phyloP scores from a whole-genome alignment of 805 yeast species.

The Nakazawaea molendinolei region DNA sequence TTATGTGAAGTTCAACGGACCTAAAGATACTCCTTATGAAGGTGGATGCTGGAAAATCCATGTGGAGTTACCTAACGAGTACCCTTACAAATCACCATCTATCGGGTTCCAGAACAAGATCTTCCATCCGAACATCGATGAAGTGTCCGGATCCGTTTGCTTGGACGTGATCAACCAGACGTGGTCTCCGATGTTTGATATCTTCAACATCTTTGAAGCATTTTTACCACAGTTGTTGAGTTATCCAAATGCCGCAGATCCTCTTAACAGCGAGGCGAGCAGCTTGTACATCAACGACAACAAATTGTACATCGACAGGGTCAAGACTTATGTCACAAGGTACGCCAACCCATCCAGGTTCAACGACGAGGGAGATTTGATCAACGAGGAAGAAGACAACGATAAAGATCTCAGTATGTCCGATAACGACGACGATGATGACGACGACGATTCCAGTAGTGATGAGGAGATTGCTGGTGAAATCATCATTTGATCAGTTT shows the following conservation, averaged over 20 bases:
- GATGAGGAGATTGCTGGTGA: conserved; percentile 28
- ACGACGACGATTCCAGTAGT: conserved; percentile 22
- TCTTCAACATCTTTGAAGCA: conserved; percentile 84
- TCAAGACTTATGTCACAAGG: conserved; percentile 63
- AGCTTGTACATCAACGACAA: conserved; percentile 67
- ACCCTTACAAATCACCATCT: conserved; percentile 93
- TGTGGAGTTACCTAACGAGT: conserved; percentile 91
- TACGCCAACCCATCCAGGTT: conserved; percentile 46
- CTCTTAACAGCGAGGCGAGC: conserved; percentile 87
- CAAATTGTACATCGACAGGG: conserved; percentile 57
- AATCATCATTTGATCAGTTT: conserved; percentile 13
- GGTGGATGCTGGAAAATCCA: conserved; percentile 87
- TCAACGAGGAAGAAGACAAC: conserved; percentile 18
- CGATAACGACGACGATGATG: conserved; percentile 22
- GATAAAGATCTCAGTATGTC: conserved; percentile 18
- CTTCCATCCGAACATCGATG: conserved; percentile 94
- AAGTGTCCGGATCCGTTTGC: conserved; percentile 85
- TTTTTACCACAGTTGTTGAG: conserved; percentile 87
- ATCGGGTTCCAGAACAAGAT: conserved; percentile 90
- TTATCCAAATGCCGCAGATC: conserved; percentile 93
- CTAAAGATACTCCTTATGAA: conserved; percentile 79
- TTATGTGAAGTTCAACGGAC: conserved; percentile 80
- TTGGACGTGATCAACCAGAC: conserved; percentile 95
- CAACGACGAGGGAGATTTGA: conserved; percentile 18
- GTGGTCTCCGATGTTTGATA: conserved; percentile 97